Evolutionary conservation across 148 eudicot species (phyloP).

Genomic region (Limonium bicolor): DNA sequence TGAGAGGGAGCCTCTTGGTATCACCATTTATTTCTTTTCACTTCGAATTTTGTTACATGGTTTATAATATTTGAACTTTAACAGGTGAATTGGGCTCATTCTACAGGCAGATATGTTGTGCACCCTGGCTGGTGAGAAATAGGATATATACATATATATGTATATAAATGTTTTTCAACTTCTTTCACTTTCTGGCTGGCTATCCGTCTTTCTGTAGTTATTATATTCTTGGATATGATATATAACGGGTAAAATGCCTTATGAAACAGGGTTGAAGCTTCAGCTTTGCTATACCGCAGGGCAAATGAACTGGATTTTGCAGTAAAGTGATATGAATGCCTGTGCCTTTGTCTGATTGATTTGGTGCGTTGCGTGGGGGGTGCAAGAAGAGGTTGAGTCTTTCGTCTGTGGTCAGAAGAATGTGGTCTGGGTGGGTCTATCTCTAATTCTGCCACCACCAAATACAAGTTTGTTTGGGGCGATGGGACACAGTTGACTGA

Average conservation of each 20-base stretch:
- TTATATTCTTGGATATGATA: not conserved
- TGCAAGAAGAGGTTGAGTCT: no score
- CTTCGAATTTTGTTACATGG: not conserved
- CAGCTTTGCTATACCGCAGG: conserved; percentile 89
- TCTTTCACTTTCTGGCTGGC: not conserved
- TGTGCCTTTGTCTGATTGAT: no score
- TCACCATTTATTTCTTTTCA: not conserved
- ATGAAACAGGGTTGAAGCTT: conserved; percentile 91
- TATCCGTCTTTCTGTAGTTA: not conserved
- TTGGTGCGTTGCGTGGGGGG: no score
- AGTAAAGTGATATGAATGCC: no score
- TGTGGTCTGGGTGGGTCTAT: no score
- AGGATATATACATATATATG: not conserved
- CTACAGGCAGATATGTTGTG: conserved; percentile 78
- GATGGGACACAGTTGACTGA: no score
- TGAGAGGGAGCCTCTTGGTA: no score
- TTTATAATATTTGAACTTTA: no score
- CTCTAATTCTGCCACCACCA: no score
- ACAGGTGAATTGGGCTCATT: conserved; percentile 94
- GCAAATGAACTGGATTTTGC: conserved; percentile 90
- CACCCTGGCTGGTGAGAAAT: conserved; percentile 94
- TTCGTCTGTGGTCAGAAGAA: no score
- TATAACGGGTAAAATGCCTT: not conserved
- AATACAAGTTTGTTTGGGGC: no score
- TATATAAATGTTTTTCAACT: not conserved